These are phyloP conservation scores for Sicyos baderoa DNA, from an alignment of 306 rosid genomes.

Conservation along the genomic window DNA sequence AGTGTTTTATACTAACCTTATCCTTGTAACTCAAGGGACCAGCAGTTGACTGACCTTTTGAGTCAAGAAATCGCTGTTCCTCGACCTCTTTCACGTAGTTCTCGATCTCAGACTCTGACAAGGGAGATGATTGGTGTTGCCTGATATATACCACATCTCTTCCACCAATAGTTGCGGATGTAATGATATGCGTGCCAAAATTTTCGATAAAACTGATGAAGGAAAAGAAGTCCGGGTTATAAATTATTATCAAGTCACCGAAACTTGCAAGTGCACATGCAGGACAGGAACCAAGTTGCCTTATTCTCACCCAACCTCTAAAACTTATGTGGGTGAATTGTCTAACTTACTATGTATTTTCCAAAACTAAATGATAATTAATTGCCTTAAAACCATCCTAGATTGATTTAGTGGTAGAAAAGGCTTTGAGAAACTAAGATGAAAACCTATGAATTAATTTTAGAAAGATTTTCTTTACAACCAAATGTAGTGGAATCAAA, in stretches of 20 bases:
- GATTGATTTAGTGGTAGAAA: no score
- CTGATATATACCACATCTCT: slow-evolving; percentile 86
- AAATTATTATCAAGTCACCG: not conserved
- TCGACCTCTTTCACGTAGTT: slow-evolving; percentile 70
- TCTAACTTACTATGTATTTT: not conserved
- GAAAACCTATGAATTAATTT: no score
- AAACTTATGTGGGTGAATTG: not conserved
- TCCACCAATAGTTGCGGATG: slow-evolving; percentile 93
- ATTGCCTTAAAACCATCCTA: no score
- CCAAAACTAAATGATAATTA: not conserved
- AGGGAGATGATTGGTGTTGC: slow-evolving; percentile 86
- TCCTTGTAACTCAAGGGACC: slow-evolving; percentile 89
- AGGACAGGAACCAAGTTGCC: not conserved
- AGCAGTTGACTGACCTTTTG: slow-evolving; percentile 35
- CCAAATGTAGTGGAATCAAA: no score
- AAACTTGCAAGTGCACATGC: not conserved
- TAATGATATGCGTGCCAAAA: slow-evolving; percentile 87
- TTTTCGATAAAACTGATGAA: slow-evolving; percentile 85
- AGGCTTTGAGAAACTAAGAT: no score
- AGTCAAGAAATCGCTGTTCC: slow-evolving; percentile 67
- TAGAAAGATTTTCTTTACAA: no score
- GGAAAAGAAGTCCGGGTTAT: slow-evolving; percentile 20
- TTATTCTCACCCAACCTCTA: not conserved
- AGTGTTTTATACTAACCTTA: slow-evolving; percentile 47
- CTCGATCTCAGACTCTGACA: slow-evolving; percentile 64